These are phyloP conservation scores for Trichoderma sp. DNA, from an alignment of 2,329 filamentous ascomycete genomes.

Conservation along the genomic window DNA sequence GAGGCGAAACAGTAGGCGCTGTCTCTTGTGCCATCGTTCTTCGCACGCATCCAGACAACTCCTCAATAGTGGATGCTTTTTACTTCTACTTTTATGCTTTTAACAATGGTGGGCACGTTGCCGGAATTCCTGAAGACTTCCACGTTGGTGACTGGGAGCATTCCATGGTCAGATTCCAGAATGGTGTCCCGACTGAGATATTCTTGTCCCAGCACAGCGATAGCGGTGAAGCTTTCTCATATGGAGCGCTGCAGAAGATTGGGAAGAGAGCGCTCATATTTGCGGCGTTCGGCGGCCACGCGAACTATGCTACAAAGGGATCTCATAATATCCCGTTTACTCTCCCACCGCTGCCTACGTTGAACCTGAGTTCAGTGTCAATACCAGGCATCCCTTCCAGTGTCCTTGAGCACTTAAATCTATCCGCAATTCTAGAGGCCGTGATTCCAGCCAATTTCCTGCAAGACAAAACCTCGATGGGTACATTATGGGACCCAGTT, in stretches of 20 bases:
- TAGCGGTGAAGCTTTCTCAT: background rate
- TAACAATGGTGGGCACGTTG: background rate
- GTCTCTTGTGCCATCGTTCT: background rate
- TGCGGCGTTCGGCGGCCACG: background rate
- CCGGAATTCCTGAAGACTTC: background rate
- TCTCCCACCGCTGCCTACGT: background rate
- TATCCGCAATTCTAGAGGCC: background rate
- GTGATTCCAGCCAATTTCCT: background rate
- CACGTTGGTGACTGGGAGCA: conserved; percentile 5
- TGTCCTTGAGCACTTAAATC: background rate
- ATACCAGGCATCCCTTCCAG: background rate
- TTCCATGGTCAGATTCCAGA: background rate
- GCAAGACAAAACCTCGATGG: background rate
- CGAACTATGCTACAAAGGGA: background rate
- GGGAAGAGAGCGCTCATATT: conserved; percentile 1
- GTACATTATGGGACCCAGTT: background rate
- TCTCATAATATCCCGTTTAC: background rate
- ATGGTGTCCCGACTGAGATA: background rate
- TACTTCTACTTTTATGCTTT: conserved; percentile 5
- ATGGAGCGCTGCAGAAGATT: background rate
- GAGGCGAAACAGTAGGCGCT: background rate
- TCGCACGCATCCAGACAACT: background rate
- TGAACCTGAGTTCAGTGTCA: background rate
- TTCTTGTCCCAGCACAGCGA: background rate
- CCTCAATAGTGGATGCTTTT: background rate